Evolutionary conservation across 495 filamentous ascomycete genomes (phyloP).

Genomic region (Hypoxylon rickii): DNA sequence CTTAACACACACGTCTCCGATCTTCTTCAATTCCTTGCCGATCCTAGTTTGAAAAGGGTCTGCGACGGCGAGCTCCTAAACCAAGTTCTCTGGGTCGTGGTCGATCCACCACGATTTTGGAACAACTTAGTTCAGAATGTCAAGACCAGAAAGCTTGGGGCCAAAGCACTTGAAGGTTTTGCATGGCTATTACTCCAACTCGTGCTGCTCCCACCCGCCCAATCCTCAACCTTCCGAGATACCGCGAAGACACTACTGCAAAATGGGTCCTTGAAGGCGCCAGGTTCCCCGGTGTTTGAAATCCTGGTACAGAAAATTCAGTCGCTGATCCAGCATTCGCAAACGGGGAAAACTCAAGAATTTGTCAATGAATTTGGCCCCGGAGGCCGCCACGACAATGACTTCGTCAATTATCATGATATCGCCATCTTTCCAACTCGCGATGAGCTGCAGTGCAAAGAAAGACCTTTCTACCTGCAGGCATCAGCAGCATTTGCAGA

Average conservation of each 20-base stretch:
- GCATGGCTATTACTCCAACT: slow-evolving; percentile 65
- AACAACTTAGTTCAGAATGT: slow-evolving; percentile 55
- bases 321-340: slow-evolving; percentile 14
- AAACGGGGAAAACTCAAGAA: not conserved
- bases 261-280: slow-evolving; percentile 39
- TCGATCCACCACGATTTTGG: slow-evolving; percentile 67
- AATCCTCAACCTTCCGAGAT: slow-evolving; percentile 37
- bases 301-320: slow-evolving; percentile 21
- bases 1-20: slow-evolving; percentile 50
- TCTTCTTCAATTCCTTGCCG: slow-evolving; percentile 45
- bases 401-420: slow-evolving; percentile 63
- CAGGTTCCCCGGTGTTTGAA: slow-evolving; percentile 24
- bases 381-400: slow-evolving; percentile 82
- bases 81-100: slow-evolving; percentile 55
- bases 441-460: slow-evolving; percentile 66
- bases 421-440: slow-evolving; percentile 70
- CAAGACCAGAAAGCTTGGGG: slow-evolving; percentile 41
- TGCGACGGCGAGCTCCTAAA: slow-evolving; percentile 60
- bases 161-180: slow-evolving; percentile 51
- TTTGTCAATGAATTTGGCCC: slow-evolving; percentile 38
- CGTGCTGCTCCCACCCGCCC: slow-evolving; percentile 47
- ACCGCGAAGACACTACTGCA: slow-evolving; percentile 38
- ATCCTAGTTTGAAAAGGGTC: slow-evolving; percentile 56
- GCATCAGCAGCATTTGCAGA: slow-evolving; percentile 47
- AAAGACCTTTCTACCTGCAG: slow-evolving; percentile 62